Conservation (phyloP, 1,284 basidiomycete species). For the Apiotrichum akiyoshidainum region DNA sequence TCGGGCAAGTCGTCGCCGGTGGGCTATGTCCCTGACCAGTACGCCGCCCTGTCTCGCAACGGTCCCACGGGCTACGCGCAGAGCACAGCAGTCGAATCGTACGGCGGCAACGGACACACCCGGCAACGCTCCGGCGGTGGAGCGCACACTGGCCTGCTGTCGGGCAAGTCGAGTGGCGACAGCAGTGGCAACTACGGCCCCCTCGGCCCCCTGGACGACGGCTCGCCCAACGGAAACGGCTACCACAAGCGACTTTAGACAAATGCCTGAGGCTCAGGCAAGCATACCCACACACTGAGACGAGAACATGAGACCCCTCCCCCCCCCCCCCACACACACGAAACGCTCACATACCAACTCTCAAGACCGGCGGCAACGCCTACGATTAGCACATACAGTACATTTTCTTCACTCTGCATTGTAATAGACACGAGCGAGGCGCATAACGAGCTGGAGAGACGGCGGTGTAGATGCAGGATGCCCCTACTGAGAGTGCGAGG, state of each 20-base stretch:
- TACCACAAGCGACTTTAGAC: neutral
- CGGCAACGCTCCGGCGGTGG: slow-evolving; percentile 43
- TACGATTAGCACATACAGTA: slow-evolving; percentile 8
- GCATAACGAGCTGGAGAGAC: neutral
- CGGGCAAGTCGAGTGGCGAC: slow-evolving; percentile 7
- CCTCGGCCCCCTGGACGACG: slow-evolving; percentile 39
- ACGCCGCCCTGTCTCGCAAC: slow-evolving; percentile 4
- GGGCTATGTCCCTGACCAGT: slow-evolving; percentile 5
- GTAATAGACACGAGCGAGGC: slow-evolving; percentile 16
- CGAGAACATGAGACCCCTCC: neutral
- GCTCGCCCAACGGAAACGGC: slow-evolving; percentile 12
- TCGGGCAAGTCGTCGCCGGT: slow-evolving; percentile 4
- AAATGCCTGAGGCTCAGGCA: neutral
- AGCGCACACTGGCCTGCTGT: neutral
- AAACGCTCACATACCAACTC: neutral
- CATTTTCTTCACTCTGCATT: slow-evolving; percentile 16
- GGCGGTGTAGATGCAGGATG: neutral
- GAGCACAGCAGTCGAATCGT: slow-evolving; percentile 5
- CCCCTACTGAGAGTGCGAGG: neutral
- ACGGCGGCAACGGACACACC: slow-evolving; percentile 32
- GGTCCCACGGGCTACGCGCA: neutral
- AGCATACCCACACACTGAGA: neutral
- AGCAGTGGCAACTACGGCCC: slow-evolving; percentile 35
- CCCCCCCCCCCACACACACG: neutral
- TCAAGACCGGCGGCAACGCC: neutral